These are phyloP conservation scores for Mesembryanthemum crystallinum DNA, from an alignment of 148 eudicot genomes.

Conservation along the genomic window DNA sequence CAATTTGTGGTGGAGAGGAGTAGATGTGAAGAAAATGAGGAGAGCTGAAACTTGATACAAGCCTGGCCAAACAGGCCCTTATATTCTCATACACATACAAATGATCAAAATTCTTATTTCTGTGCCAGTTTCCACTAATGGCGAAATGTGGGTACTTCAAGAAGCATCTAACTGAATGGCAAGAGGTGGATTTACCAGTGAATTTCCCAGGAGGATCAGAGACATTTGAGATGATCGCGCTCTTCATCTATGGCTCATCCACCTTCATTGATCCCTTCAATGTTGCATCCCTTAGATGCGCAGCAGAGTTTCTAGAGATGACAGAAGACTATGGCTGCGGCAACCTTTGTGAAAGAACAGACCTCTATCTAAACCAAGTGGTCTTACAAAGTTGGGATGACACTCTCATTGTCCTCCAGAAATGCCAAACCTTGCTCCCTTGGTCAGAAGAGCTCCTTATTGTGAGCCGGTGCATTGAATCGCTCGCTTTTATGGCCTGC, in stretches of 20 bases:
- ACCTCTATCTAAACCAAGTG: constrained; percentile 84
- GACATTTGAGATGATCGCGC: constrained; percentile 84
- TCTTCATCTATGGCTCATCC: constrained; percentile 85
- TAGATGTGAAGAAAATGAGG: no score
- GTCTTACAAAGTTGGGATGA: constrained; percentile 89
- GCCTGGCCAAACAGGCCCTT: no score
- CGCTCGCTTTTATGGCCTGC: constrained; percentile 97
- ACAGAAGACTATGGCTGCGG: constrained; percentile 49
- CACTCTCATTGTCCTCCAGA: constrained; percentile 77
- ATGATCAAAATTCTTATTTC: no score
- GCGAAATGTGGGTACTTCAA: constrained; percentile 80
- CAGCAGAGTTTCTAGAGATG: constrained; percentile 86
- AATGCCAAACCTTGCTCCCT: constrained; percentile 62
- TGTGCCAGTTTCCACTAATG: constrained; percentile 59
- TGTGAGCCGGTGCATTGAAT: constrained; percentile 85
- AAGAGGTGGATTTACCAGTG: constrained; percentile 58
- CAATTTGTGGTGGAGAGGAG: no score
- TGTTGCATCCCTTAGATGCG: constrained; percentile 76
- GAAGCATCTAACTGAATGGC: constrained; percentile 48
- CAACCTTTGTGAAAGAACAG: constrained; percentile 75
- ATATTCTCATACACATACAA: no score
- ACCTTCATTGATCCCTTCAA: constrained; percentile 83
- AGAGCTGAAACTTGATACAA: no score
- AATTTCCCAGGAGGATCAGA: constrained; percentile 89
- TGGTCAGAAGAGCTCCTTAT: constrained; percentile 83